Base-by-base conservation (phyloP, 768 basidiomycete species). In the Macrolepiota albuminosa region DNA sequence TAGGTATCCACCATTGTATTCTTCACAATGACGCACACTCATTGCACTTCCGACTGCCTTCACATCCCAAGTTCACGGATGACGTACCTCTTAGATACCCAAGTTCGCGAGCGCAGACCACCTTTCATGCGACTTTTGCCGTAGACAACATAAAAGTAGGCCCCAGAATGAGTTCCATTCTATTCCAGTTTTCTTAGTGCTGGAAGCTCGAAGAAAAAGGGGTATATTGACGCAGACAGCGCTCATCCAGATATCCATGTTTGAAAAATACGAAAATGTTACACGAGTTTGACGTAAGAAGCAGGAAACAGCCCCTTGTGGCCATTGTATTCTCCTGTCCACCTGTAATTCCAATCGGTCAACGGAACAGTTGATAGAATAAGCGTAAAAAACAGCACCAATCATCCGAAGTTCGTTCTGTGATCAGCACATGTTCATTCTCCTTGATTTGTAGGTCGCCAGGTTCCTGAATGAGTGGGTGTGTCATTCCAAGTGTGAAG, bases 401-500 rank as follows among this genome's bases (percentile, higher is more conserved):
- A 64, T 92, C 91, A 26, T 85, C 86, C 10, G 88, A 89, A 6
- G 85, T 84, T 64, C 76, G 78, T 63, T 87, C 86, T 6, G 82
- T 79, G 42, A 92, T 78, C 59, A 84, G 71, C n/a, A 93, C 78
- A 47, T 79, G 77, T 66, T 84, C 76, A 11, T 82, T 81, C 53
- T 79, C 82, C 46, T 77, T 75, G 58, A 93, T 74, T 40, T 74
- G 69, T 37, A 93, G 74, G 76, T 93, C 91, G 6, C 80, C 86
- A 18, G 85, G 69, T 61, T 91, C 90, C 90, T 92, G 58, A 37
- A 56, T 1, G 21, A 36, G 24, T 0, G 13, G 13, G 8, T 5
- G 13, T 42, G 49, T 31, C 7, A 37, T 9, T 8, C 9, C 34
- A 29, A 42, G 14, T n/a, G 18, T 6, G 11, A 10, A 36, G 13